Evolutionary conservation across 768 basidiomycete species (phyloP).

Genomic region (Amanita rubescens): DNA sequence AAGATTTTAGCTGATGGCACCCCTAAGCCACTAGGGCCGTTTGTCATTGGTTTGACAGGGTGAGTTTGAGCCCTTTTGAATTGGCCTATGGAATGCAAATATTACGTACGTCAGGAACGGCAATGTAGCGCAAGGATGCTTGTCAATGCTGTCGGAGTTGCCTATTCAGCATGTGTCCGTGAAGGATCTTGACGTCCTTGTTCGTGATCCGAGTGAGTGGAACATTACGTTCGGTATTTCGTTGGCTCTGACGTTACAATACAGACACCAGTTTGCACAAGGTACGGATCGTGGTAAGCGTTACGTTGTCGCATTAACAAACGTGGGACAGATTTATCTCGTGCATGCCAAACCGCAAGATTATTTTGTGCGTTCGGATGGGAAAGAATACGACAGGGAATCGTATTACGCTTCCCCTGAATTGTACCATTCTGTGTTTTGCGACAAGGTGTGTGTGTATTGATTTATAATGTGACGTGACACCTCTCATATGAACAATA

Average conservation of each 20-base stretch:
- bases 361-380: slow-evolving; percentile 59
- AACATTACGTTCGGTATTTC: neutral
- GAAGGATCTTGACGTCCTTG: slow-evolving; percentile 49
- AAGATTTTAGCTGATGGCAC: slow-evolving; percentile 51
- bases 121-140: slow-evolving; percentile 73
- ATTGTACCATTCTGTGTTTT: slow-evolving; percentile 60
- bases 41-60: slow-evolving; percentile 82
- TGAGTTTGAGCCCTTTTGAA: slow-evolving; percentile 19
- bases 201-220: slow-evolving; percentile 39
- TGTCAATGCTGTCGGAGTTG: slow-evolving; percentile 65
- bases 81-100: neutral
- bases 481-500: slow-evolving; percentile 19
- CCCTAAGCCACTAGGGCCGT: slow-evolving; percentile 61
- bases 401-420: slow-evolving; percentile 73
- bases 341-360: slow-evolving; percentile 63
- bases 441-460: slow-evolving; percentile 42
- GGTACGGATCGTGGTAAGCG: slow-evolving; percentile 24
- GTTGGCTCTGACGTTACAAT: neutral
- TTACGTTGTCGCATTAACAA: neutral
- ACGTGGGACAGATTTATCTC: slow-evolving; percentile 53
- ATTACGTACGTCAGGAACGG: slow-evolving; percentile 45
- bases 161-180: slow-evolving; percentile 54
- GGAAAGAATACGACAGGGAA: slow-evolving; percentile 47
- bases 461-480: neutral
- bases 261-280: slow-evolving; percentile 52